A percentile compares a stretch with the other conserved stretches of the same genome.
Conservation (phyloP, 805 yeast species). For the Barnettozyma wickerhamii region DNA sequence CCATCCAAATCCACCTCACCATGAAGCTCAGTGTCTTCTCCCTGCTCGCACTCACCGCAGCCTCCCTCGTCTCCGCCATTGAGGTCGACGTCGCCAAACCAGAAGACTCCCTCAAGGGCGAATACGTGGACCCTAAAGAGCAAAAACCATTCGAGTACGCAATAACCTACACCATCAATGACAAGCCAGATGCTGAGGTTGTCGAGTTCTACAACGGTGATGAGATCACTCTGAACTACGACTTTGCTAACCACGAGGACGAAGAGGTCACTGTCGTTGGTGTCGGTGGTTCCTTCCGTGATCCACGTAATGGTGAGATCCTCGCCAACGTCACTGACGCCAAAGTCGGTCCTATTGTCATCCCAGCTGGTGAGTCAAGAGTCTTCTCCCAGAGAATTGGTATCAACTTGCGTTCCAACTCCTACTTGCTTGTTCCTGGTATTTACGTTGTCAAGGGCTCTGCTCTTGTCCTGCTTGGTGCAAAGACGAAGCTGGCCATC, state of each 20-base stretch:
- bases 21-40: constrained; percentile 20
- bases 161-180: constrained; percentile 46
- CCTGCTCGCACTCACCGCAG: constrained; percentile 12
- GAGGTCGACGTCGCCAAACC: constrained; percentile 18
- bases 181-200: constrained; percentile 32
- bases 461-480: constrained; percentile 48
- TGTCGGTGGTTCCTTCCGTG: constrained; percentile 60
- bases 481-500: constrained; percentile 51
- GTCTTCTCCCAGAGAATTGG: constrained; percentile 56
- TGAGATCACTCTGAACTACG: constrained; percentile 44
- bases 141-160: constrained; percentile 40
- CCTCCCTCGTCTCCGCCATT: constrained; percentile 12
- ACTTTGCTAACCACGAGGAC: constrained; percentile 50
- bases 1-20: neutral
- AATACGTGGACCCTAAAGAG: constrained; percentile 20
- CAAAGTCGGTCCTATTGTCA: constrained; percentile 54
- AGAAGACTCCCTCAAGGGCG: constrained; percentile 10
- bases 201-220: constrained; percentile 49
- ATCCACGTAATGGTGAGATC: constrained; percentile 47
- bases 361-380: constrained; percentile 45
- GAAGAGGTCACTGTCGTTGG: constrained; percentile 52
- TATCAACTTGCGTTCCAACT: constrained; percentile 52
- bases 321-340: constrained; percentile 62
- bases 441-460: constrained; percentile 49
- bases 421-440: constrained; percentile 56